Evolutionary conservation across 1,284 basidiomycete species (phyloP), one percentile per base, ranked within the genome.

Genomic region (Sanghuangporus baumii): DNA sequence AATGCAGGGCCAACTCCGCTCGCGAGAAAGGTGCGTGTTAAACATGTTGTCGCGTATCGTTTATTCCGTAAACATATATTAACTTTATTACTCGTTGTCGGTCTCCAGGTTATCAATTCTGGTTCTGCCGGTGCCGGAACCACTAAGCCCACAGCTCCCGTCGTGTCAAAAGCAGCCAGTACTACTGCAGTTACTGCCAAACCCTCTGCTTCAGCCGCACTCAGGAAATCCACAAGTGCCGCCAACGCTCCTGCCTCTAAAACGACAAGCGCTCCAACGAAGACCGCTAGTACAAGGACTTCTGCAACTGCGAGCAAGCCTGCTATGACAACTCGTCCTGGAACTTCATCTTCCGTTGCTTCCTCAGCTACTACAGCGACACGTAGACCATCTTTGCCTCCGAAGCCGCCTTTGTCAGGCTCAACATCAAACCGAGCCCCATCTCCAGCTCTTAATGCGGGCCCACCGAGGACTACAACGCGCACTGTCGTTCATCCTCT

Each of bases 61-160:
- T 12, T 43, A 14, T 34, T 37, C 38, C n/a, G 54, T 43, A 62
- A 40, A 36, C 40, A 41, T 31, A 31, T 61, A 36, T 54, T 31
- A 38, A 36, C 41, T 36, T 59, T 48, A 55, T 59, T 55, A 7
- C 43, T 57, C 38, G 52, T 23, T 38, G 20, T 26, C 20, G 11
- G 20, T 55, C 43, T 11, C 43, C 26, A 91, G 88, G 80, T 88
- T 65, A 76, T 87, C 68, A 85, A 76, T 73, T 83, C 86, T 64
- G 84, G 86, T 67, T 88, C 86, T 66, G 86, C 87, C 77, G 83
- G 85, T 66, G 70, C 81, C 70, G 84, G 85, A 65, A 68, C 78
- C 64, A 75, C 80, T 60, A 89, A 85, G 73, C 68, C 81, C 66
- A 71, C 78, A 57, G 72, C 78, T 64, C 68, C 81, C 61, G 67